phyloP scores from a whole-genome alignment of 1,284 basidiomycete species.

The Marasmius sp. region DNA sequence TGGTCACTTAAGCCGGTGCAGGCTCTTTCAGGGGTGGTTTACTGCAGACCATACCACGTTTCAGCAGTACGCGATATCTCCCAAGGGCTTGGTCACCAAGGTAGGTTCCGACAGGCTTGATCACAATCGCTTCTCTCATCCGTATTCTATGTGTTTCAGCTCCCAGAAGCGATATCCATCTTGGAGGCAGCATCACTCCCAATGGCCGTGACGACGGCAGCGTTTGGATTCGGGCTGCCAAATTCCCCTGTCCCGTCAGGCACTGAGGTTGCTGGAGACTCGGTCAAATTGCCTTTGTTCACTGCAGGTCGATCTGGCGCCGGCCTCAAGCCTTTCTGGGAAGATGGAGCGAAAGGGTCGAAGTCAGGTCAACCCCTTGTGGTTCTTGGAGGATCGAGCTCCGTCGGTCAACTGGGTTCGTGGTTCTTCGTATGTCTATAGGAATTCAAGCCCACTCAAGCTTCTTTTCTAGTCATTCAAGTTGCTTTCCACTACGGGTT shows the following conservation, averaged over 20 bases:
- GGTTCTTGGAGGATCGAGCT: conserved; percentile 26
- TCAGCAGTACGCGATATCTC: conserved; percentile 48
- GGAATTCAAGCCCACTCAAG: too few species aligned
- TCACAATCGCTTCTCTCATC: neutral
- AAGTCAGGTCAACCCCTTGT: conserved; percentile 23
- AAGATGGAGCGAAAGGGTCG: conserved; percentile 27
- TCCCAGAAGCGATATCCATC: neutral
- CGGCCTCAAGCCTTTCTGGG: conserved; percentile 28
- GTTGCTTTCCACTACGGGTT: conserved; percentile 30
- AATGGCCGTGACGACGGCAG: neutral
- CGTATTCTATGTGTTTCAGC: neutral
- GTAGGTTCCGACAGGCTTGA: conserved; percentile 22
- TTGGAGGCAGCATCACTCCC: conserved; percentile 27
- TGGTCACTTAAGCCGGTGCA: conserved; percentile 16
- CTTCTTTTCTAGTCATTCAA: neutral
- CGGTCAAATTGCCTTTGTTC: conserved; percentile 31
- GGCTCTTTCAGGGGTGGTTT: conserved; percentile 40
- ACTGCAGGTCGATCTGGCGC: conserved; percentile 27
- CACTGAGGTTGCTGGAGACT: neutral
- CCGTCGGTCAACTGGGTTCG: conserved; percentile 29
- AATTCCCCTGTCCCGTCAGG: neutral
- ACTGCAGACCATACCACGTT: conserved; percentile 38
- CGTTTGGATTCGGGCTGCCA: neutral
- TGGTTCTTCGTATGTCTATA: neutral
- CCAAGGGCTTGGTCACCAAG: conserved; percentile 41